Percentiles rank a stretch among this genome's conserved stretches.
These are phyloP conservation scores for Monosporascus ibericus DNA, from an alignment of 2,329 filamentous ascomycete species.

Conservation along the genomic window DNA sequence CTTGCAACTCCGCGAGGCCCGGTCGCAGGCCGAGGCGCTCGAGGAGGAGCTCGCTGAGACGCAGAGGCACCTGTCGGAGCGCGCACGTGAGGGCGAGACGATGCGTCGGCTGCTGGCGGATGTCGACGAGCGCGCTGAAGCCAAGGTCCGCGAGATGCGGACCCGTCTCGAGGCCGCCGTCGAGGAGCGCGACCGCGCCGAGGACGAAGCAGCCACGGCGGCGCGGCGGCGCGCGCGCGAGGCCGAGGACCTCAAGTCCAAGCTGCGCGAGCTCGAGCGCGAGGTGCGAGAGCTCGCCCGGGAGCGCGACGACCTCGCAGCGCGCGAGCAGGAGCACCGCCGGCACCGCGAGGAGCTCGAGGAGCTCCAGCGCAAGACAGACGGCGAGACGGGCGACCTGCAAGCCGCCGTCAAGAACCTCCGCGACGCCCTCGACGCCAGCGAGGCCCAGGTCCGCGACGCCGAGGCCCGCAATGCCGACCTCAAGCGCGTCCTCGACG, in stretches of 20 bases:
- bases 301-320: constrained; percentile 73
- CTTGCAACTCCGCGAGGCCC: constrained; percentile 85
- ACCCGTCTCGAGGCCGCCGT: constrained; percentile 81
- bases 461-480: constrained; percentile 77
- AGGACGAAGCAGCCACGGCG: constrained; percentile 79
- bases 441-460: constrained; percentile 77
- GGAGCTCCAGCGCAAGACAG: constrained; percentile 58
- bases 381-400: constrained; percentile 69
- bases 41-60: constrained; percentile 91
- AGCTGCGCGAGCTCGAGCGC: constrained; percentile 75
- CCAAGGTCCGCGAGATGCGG: constrained; percentile 80
- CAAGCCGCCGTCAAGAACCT: constrained; percentile 71
- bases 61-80: constrained; percentile 77
- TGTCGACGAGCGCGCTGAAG: constrained; percentile 75
- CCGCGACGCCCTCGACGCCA: constrained; percentile 75
- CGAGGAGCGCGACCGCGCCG: constrained; percentile 88
- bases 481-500: constrained; percentile 69
- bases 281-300: constrained; percentile 63
- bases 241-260: constrained; percentile 76
- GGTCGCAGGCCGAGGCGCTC: constrained; percentile 73
- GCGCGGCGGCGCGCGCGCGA: constrained; percentile 74
- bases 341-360: constrained; percentile 72
- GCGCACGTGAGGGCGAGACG: constrained; percentile 86
- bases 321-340: constrained; percentile 68
- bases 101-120: constrained; percentile 87